Percentiles rank a stretch among this genome's conserved stretches.
Evolutionary conservation across 1,139 yeast species (phyloP).

Genomic region (Kodamaea derodonti): DNA sequence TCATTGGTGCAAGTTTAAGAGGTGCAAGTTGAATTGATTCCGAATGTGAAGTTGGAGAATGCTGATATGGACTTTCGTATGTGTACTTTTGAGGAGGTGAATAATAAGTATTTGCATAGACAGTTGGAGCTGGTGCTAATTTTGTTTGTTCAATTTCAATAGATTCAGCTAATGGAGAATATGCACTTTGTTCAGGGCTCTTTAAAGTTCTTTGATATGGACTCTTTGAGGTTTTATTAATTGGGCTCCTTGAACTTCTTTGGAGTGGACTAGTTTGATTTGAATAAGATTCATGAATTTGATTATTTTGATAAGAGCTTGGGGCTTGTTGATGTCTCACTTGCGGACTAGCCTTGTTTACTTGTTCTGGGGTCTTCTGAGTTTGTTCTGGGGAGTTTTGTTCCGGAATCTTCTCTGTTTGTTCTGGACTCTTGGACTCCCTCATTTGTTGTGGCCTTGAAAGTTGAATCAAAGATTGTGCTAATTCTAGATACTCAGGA

Average conservation of each 20-base stretch:
- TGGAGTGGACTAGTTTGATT: neutral
- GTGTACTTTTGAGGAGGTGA: neutral
- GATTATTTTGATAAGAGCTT: neutral
- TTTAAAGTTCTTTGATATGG: neutral
- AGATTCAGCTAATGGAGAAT: conserved; percentile 8
- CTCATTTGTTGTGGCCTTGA: conserved; percentile 19
- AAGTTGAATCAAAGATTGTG: conserved; percentile 40
- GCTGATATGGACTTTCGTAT: neutral
- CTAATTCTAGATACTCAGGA: conserved; percentile 48
- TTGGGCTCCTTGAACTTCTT: neutral
- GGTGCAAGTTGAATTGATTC: neutral
- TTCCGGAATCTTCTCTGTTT: neutral
- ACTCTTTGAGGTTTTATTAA: neutral
- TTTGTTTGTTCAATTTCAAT: neutral
- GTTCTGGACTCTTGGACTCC: neutral
- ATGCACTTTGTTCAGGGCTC: conserved; percentile 2
- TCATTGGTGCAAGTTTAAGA: neutral
- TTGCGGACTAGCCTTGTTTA: neutral
- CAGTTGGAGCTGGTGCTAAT: neutral
- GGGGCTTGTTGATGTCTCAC: neutral
- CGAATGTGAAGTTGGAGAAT: neutral
- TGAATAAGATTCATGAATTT: neutral
- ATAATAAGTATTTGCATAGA: neutral
- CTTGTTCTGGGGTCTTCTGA: too few relatives aligned
- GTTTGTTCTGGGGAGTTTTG: neutral